A percentile compares a stretch with the other conserved stretches of the same genome.
Evolutionary conservation across 2,329 filamentous ascomycete species (phyloP).

Genomic region (Bertia moriformis): DNA sequence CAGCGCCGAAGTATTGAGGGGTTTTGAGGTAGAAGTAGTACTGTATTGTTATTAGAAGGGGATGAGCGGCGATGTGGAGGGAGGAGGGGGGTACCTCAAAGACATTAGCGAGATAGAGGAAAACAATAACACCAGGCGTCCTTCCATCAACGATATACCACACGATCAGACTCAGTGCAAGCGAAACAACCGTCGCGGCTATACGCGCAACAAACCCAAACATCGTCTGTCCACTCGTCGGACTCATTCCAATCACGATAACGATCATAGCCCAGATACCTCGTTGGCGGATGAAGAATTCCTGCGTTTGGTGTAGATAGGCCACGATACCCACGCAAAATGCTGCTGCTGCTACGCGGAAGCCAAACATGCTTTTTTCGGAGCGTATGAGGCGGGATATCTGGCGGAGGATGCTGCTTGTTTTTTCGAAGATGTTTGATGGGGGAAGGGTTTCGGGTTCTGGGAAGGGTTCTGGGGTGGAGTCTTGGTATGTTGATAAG

Average conservation of each 20-base stretch:
- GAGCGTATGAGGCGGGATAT: not conserved
- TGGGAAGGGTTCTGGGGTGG: not conserved
- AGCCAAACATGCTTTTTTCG: not conserved
- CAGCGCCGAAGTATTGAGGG: not conserved
- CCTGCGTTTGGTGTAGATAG: not conserved
- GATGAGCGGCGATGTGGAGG: not conserved
- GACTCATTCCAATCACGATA: not conserved
- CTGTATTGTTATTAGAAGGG: not conserved
- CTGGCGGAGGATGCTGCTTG: not conserved
- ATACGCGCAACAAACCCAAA: not conserved
- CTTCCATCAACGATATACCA: not conserved
- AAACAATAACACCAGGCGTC: not conserved
- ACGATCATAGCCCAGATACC: conserved; percentile 1
- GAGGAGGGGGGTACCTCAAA: not conserved
- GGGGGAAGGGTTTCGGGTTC: not conserved
- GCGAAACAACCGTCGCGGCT: not conserved
- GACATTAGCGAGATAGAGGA: conserved; percentile 1
- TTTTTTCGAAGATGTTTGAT: not conserved
- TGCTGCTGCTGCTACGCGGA: not conserved
- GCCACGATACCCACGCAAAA: not conserved
- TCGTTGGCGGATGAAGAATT: conserved; percentile 1
- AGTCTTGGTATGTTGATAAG: not conserved
- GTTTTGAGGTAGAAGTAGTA: not conserved
- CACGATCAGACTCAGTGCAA: not conserved
- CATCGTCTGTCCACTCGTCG: conserved; percentile 1